Evolutionary conservation across 2,329 filamentous ascomycete genomes (phyloP).

Genomic region (Fusarium sterilihyphosum): DNA sequence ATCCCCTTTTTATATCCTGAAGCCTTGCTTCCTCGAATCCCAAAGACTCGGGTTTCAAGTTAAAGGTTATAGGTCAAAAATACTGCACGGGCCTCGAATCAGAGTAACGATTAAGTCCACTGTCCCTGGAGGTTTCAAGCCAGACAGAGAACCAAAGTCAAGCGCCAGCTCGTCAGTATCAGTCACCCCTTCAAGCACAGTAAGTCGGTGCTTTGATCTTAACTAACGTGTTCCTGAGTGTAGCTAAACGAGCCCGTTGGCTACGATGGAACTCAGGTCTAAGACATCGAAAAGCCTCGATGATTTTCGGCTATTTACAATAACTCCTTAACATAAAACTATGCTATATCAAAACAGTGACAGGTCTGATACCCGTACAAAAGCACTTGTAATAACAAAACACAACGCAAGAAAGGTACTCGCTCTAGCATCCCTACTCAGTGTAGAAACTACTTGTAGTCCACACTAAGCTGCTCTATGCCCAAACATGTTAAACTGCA

Average conservation of each 20-base stretch:
- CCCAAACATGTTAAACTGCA: neutral
- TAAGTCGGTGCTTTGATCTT: neutral
- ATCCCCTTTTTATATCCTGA: neutral
- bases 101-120: neutral
- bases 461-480: neutral
- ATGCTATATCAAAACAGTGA: neutral
- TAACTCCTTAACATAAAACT: neutral
- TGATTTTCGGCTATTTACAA: neutral
- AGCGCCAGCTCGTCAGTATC: no score
- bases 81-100: neutral
- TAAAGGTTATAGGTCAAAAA: no score
- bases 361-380: neutral
- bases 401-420: neutral
- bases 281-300: neutral
- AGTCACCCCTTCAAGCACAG: neutral
- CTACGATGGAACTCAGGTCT: neutral
- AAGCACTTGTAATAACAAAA: neutral
- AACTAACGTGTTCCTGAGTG: accelerated
- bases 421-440: neutral
- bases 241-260: neutral
- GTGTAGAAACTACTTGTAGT: neutral
- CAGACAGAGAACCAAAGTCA: neutral
- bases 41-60: neutral
- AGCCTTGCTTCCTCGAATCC: neutral
- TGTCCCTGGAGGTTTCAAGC: neutral